phyloP scores from a whole-genome alignment of 2,329 filamentous ascomycete genomes.

The Nothopassalora personata region DNA sequence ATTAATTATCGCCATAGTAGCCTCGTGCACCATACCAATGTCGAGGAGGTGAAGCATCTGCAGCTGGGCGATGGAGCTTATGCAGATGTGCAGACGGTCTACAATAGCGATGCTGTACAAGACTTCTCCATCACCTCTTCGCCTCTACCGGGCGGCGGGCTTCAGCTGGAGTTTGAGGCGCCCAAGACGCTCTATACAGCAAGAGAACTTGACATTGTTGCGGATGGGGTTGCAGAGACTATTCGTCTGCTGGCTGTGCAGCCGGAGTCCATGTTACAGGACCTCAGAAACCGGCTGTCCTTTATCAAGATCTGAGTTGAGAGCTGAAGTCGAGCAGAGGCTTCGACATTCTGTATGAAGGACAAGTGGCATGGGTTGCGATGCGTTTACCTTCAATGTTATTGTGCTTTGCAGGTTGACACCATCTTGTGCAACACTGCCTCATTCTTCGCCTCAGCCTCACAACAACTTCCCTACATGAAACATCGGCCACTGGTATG shows the following conservation, averaged over 20 bases:
- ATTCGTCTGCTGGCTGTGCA: not conserved
- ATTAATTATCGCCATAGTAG: not conserved
- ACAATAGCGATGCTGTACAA: not conserved
- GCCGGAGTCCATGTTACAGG: not conserved
- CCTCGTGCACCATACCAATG: not conserved
- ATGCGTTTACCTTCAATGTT: too few relatives aligned
- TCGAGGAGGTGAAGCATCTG: not conserved
- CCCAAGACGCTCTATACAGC: too few relatives aligned
- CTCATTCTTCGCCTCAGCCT: not conserved
- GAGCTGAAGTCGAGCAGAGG: too few relatives aligned
- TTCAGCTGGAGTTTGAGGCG: not conserved
- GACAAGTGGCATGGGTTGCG: too few relatives aligned
- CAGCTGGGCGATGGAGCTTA: not conserved
- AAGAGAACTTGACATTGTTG: too few relatives aligned
- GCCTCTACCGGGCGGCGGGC: not conserved
- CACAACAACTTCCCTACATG: not conserved
- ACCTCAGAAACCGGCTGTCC: not conserved
- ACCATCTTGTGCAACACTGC: not conserved
- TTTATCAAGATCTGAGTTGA: not conserved
- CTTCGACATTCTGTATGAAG: too few relatives aligned
- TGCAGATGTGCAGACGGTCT: not conserved
- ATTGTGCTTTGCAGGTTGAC: too few relatives aligned
- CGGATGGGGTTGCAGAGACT: too few relatives aligned
- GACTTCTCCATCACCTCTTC: not conserved
- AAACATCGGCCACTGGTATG: not conserved